phyloP scores from a whole-genome alignment of 345 rosid genomes.

The Rhizophora apiculata region DNA sequence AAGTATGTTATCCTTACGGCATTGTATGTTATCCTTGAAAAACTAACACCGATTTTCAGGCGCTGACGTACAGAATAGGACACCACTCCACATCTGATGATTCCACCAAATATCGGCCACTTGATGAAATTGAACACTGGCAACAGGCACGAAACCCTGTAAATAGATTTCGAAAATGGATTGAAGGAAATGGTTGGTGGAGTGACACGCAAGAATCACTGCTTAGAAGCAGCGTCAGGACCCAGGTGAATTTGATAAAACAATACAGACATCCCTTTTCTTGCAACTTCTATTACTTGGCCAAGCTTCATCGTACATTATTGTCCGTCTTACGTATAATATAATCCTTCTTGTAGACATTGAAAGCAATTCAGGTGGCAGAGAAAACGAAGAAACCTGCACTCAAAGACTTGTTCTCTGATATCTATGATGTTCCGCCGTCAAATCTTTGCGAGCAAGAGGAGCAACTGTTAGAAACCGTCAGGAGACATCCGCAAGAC shows the following conservation, averaged over 20 bases:
- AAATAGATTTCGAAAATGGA: slow-evolving; percentile 60
- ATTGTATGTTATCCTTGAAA: too few relatives aligned
- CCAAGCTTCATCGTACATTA: background rate
- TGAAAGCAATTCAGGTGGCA: slow-evolving; percentile 65
- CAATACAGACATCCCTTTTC: background rate
- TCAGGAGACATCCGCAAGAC: slow-evolving; percentile 46
- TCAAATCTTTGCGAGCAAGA: slow-evolving; percentile 61
- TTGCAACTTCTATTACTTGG: background rate
- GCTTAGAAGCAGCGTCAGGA: slow-evolving; percentile 47
- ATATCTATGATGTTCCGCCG: slow-evolving; percentile 61
- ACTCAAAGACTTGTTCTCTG: slow-evolving; percentile 49
- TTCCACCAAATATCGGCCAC: slow-evolving; percentile 66
- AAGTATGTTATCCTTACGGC: too few relatives aligned
- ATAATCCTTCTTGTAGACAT: slow-evolving; percentile 31
- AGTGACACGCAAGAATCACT: slow-evolving; percentile 49
- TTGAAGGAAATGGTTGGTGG: slow-evolving; percentile 76
- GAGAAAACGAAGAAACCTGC: slow-evolving; percentile 61
- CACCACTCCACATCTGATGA: slow-evolving; percentile 91
- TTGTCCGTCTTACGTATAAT: background rate
- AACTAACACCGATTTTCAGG: slow-evolving; percentile 25
- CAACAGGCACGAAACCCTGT: slow-evolving; percentile 62
- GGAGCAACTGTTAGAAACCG: slow-evolving; percentile 41
- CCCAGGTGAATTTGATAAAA: slow-evolving; percentile 37
- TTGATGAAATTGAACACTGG: slow-evolving; percentile 68
- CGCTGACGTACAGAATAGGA: slow-evolving; percentile 70